Conservation (phyloP, 257 asterid species). For the Lithospermum erythrorhizon region DNA sequence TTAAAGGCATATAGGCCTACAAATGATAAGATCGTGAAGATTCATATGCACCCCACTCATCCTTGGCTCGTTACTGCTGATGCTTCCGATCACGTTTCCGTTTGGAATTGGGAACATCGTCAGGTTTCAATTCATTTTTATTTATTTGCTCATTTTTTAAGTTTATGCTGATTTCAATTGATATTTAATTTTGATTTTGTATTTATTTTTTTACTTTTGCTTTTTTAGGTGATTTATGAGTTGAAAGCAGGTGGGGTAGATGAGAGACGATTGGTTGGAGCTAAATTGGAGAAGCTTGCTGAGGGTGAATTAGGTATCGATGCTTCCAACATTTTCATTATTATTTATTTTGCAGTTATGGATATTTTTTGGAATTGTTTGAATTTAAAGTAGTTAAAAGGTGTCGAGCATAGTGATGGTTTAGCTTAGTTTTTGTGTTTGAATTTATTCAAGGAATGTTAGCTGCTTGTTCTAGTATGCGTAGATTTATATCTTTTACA, state of each 20-base stretch:
- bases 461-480: no score
- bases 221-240: conserved; percentile 76
- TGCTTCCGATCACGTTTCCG: conserved; percentile 98
- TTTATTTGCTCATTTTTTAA: background rate
- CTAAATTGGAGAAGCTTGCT: conserved; percentile 89
- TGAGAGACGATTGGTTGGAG: conserved; percentile 97
- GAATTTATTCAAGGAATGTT: no score
- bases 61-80: conserved; percentile 98
- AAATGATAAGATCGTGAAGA: conserved; percentile 88
- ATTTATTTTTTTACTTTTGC: background rate
- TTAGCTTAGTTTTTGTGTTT: no score
- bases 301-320: conserved; percentile 83
- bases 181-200: background rate
- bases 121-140: conserved; percentile 38
- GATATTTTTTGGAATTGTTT: no score
- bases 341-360: no score
- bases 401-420: background rate
- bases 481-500: no score
- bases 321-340: background rate
- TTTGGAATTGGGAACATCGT: conserved; percentile 99
- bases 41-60: conserved; percentile 96
- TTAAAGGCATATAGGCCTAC: conserved; percentile 89
- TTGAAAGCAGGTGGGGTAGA: conserved; percentile 98
- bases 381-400: background rate
- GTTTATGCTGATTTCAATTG: conserved; percentile 1